Evolutionary conservation across 78 protist species (phyloP).

Genomic region (Pelomyxa schiedti): DNA sequence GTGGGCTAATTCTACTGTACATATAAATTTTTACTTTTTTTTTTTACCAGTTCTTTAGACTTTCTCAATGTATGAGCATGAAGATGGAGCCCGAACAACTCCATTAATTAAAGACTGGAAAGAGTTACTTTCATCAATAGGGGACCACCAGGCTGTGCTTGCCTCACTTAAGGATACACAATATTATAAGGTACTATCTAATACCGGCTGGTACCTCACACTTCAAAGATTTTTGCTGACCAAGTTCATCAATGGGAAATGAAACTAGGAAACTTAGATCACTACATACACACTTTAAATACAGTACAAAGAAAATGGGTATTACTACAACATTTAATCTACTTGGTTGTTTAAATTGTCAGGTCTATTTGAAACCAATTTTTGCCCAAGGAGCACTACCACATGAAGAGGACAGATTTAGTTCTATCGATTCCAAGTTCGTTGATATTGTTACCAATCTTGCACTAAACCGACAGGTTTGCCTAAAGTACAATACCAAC

Average conservation of each 20-base stretch:
- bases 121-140: slow-evolving; percentile 51
- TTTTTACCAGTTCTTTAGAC: not conserved
- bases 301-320: slow-evolving; percentile 83
- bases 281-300: slow-evolving; percentile 22
- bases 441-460: slow-evolving; percentile 24
- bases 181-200: slow-evolving; percentile 4
- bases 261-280: slow-evolving; percentile 31
- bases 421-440: slow-evolving; percentile 56
- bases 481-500: slow-evolving; percentile 13
- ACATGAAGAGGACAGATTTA: slow-evolving; percentile 62
- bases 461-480: not conserved
- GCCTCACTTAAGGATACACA: slow-evolving; percentile 56
- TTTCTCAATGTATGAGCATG: slow-evolving; percentile 15
- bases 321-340: too few species aligned
- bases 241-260: slow-evolving; percentile 13
- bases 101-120: slow-evolving; percentile 72
- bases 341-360: too few species aligned
- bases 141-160: slow-evolving; percentile 66
- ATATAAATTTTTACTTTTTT: not conserved
- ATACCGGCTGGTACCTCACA: not conserved
- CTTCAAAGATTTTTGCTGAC: slow-evolving; percentile 19
- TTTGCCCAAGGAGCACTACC: slow-evolving; percentile 80
- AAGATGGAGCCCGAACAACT: not conserved
- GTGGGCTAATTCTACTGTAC: slow-evolving; percentile 16
- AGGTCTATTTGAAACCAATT: slow-evolving; percentile 87